phyloP scores from a whole-genome alignment of 352 stramenopile species.

The Phytophthora cryptogea region DNA sequence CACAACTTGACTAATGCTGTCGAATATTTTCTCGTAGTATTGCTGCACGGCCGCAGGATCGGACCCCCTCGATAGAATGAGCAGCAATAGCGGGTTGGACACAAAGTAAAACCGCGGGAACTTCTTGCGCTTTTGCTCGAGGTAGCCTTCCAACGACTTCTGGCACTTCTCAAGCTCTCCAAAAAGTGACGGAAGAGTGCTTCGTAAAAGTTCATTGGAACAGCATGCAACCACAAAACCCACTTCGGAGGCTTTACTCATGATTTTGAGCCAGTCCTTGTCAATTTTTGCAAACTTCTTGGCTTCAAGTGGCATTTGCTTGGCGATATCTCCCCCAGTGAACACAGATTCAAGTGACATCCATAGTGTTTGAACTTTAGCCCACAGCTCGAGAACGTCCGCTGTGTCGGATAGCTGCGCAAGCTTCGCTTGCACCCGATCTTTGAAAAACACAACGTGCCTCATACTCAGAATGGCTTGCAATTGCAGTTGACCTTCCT shows the following conservation, averaged over 20 bases:
- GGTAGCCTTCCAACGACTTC: constrained; percentile 90
- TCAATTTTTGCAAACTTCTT: constrained; percentile 94
- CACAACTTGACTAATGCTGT: constrained; percentile 77
- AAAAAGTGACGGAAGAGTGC: constrained; percentile 87
- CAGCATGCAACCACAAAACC: constrained; percentile 80
- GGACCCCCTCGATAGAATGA: constrained; percentile 88
- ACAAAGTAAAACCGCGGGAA: constrained; percentile 94
- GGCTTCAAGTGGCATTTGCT: constrained; percentile 91
- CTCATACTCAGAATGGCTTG: constrained; percentile 90
- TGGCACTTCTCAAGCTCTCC: constrained; percentile 92
- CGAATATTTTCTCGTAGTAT: constrained; percentile 91
- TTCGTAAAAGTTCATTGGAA: constrained; percentile 84
- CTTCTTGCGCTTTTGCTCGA: constrained; percentile 91
- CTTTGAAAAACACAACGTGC: constrained; percentile 90
- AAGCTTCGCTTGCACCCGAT: constrained; percentile 78
- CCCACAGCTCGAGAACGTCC: constrained; percentile 90
- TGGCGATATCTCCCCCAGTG: constrained; percentile 92
- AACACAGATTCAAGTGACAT: constrained; percentile 92
- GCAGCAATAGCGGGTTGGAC: constrained; percentile 88
- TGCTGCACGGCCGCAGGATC: constrained; percentile 80
- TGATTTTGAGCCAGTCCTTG: constrained; percentile 92
- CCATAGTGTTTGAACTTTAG: constrained; percentile 93
- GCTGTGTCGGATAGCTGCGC: constrained; percentile 87
- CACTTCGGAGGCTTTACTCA: constrained; percentile 83
- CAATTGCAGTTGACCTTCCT: constrained; percentile 88